phyloP scores from a whole-genome alignment of 75 land plant species.

The Isoetes taiwanensis region DNA sequence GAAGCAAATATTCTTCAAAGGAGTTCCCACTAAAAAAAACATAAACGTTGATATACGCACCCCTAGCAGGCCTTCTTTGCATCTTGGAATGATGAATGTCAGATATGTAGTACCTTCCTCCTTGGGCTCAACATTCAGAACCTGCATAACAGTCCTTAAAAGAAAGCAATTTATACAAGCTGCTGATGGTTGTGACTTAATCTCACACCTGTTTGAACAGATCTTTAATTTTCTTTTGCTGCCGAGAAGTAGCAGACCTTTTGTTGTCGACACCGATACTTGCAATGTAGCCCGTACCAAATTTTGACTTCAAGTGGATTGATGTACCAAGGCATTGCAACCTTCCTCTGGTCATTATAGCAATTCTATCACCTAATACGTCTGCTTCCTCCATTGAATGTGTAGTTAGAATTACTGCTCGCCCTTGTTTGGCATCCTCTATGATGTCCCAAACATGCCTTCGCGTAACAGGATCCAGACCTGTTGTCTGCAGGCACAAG shows the following conservation, averaged over 20 bases:
- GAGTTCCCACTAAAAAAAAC: no score
- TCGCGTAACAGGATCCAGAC: conserved; percentile 93
- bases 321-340: conserved; percentile 96
- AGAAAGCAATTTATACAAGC: neutral
- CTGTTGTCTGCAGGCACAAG: conserved; percentile 96
- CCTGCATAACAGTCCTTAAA: conserved; percentile 28
- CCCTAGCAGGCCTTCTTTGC: conserved; percentile 44
- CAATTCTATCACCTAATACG: conserved; percentile 79
- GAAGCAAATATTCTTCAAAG: no score
- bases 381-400: conserved; percentile 99
- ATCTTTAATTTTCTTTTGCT: conserved; percentile 29
- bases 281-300: conserved; percentile 80
- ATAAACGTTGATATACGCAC: conserved; percentile 22
- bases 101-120: conserved; percentile 68
- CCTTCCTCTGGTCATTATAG: conserved; percentile 93
- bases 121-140: conserved; percentile 43
- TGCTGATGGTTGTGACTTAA: no score
- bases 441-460: conserved; percentile 99
- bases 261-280: conserved; percentile 52
- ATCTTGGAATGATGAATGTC: conserved; percentile 82
- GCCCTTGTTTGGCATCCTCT: conserved; percentile 82
- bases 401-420: conserved; percentile 86
- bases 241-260: conserved; percentile 8
- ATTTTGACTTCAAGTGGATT: conserved; percentile 72
- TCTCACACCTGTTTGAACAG: conserved; percentile 49